Base-by-base conservation (phyloP, 768 basidiomycete species). In the Phaeotremella fagi region DNA sequence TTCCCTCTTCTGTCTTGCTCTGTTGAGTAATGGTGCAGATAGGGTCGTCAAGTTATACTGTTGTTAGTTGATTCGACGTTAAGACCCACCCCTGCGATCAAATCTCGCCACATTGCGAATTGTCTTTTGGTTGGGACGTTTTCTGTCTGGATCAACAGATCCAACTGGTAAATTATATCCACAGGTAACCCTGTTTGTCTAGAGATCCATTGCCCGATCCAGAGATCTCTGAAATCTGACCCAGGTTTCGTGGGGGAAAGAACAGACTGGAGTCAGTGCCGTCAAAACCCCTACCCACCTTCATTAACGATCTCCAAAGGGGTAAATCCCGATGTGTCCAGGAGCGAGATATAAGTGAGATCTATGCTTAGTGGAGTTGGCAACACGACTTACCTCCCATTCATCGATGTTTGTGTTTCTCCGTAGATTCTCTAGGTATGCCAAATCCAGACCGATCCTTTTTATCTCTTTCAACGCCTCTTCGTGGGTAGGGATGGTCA, bases 1-100 rank as follows among this genome's bases (percentile, higher is more conserved):
- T 1, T 37, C 20, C 6, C 69, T 51, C 0, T 57, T 36, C 29
- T 66, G 69, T 9, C 69, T 55, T 0, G 67, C 16, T 26, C 54
- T 56, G 45, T 66, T 68, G 16, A 48, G 45, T 2, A 61, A 37
- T 12, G 55, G 46, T 16, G 52, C 42, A 1, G 47, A 38, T 3
- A 57, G 24, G 2, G 54, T 61, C 3, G 45, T 45, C 3, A 65
- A 50, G 7, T 38, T 42, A 42, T 49, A 53, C 59, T 61, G 42
- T 14, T 14, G 18, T 54, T 35, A 59, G 50, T 48, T 41, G 33
- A 45, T 33, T 41, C 42, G 12, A 37, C 48, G 22, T 12, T 9
- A 9, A 20, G 9, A 51, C 58, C 48, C 29, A 60, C 58, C 4
- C 58, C 58, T 23, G 36, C 14, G 3, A 66, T n/a, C 12, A 61